A percentile compares a stretch with the other conserved stretches of the same genome.
Evolutionary conservation across 306 rosid genomes (phyloP).

Genomic region (Potentilla sterilis): DNA sequence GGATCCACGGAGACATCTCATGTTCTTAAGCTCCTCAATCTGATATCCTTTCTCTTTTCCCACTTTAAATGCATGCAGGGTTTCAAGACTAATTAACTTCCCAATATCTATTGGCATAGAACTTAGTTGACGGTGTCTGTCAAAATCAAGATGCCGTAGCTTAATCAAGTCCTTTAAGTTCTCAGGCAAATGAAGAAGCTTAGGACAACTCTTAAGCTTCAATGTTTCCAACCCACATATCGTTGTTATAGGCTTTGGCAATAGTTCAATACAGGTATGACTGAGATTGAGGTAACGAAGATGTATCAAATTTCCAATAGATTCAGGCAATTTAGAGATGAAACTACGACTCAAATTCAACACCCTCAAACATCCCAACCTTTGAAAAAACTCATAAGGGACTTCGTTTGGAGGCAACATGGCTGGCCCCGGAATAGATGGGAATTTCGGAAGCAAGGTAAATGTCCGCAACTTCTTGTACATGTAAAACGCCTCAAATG

Average conservation of each 20-base stretch:
- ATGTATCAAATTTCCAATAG: slow-evolving; percentile 5
- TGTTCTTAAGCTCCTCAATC: slow-evolving; percentile 22
- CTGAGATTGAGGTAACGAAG: slow-evolving; percentile 12
- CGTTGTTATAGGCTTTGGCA: slow-evolving; percentile 4
- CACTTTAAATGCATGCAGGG: background rate
- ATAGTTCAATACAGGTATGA: background rate
- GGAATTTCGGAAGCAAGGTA: background rate
- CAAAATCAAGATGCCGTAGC: slow-evolving; percentile 27
- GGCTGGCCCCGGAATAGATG: background rate
- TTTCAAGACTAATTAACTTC: slow-evolving; percentile 10
- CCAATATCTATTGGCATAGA: background rate
- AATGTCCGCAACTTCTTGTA: slow-evolving; percentile 18
- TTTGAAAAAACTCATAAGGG: slow-evolving; percentile 17
- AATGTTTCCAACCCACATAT: slow-evolving; percentile 21
- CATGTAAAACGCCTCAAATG: background rate
- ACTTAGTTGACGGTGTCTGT: slow-evolving; percentile 8
- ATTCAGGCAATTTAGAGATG: slow-evolving; percentile 14
- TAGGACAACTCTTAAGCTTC: slow-evolving; percentile 11
- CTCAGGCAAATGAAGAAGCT: background rate
- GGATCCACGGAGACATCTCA: slow-evolving; percentile 24
- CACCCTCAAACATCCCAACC: slow-evolving; percentile 15
- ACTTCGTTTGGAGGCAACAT: background rate
- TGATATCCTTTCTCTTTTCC: slow-evolving; percentile 11
- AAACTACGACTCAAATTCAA: slow-evolving; percentile 23
- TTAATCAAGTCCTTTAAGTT: slow-evolving; percentile 8